Conservation (phyloP, 78 protist genomes). For the Guillardia theta region DNA sequence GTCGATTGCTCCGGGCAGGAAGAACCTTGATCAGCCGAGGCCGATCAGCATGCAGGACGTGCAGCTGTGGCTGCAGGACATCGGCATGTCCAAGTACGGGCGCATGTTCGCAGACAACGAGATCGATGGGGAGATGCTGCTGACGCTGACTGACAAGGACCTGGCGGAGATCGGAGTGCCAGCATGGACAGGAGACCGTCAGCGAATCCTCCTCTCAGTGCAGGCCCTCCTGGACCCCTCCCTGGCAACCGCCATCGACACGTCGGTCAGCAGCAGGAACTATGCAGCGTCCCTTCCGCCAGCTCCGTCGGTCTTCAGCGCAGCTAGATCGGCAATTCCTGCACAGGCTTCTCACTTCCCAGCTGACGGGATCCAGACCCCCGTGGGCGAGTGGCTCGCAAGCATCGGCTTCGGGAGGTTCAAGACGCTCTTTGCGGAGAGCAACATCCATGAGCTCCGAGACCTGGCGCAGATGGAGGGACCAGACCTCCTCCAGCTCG, state of each 20-base stretch:
- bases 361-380: too few relatives aligned
- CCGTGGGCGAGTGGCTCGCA: background rate
- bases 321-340: too few relatives aligned
- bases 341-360: too few relatives aligned
- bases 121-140: background rate
- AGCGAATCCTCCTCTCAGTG: background rate
- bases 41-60: background rate
- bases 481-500: background rate
- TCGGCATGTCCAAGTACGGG: background rate
- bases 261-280: too few relatives aligned
- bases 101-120: background rate
- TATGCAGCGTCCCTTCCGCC: too few relatives aligned
- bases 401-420: background rate
- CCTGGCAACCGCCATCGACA: too few relatives aligned
- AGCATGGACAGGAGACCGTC: background rate
- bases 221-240: too few relatives aligned
- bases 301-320: too few relatives aligned
- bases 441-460: background rate
- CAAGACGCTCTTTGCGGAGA: background rate
- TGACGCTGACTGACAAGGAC: background rate
- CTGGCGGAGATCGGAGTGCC: background rate
- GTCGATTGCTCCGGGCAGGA: too few relatives aligned
- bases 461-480: background rate
- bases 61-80: background rate
- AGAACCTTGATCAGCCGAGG: background rate